These are phyloP conservation scores for Albatrellus sp. DNA, from an alignment of 1,284 basidiomycete species.

Conservation along the genomic window DNA sequence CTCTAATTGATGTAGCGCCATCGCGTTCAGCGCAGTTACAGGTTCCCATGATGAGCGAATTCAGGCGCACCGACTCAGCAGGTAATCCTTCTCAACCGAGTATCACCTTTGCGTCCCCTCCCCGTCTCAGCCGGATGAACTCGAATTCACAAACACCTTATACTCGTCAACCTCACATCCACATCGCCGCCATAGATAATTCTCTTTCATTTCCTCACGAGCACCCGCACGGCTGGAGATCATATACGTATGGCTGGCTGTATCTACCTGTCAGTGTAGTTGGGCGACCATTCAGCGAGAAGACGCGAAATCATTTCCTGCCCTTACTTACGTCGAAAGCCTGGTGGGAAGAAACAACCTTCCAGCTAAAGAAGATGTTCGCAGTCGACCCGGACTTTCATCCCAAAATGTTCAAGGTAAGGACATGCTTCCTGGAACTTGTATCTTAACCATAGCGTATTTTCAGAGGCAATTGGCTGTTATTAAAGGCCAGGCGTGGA, in stretches of 20 bases:
- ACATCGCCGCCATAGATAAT: conserved; percentile 88
- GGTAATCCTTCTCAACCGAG: conserved; percentile 25
- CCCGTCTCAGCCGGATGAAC: conserved; percentile 11
- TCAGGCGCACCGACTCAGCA: conserved; percentile 34
- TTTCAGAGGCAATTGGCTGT: conserved; percentile 73
- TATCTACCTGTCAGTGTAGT: conserved; percentile 81
- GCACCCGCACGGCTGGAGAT: conserved; percentile 82
- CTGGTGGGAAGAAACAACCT: conserved; percentile 88
- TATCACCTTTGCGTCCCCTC: conserved; percentile 19
- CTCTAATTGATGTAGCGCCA: conserved; percentile 67
- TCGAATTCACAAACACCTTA: conserved; percentile 18
- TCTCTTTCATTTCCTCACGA: conserved; percentile 85
- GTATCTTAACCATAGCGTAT: neutral
- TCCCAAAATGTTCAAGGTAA: conserved; percentile 71
- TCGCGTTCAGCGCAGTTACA: conserved; percentile 46
- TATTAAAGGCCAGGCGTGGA: conserved; percentile 87
- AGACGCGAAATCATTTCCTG: conserved; percentile 73
- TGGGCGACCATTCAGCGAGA: conserved; percentile 72
- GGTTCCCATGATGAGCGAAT: conserved; percentile 62
- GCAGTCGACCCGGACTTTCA: conserved; percentile 76
- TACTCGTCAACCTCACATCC: conserved; percentile 37
- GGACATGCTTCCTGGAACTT: conserved; percentile 11
- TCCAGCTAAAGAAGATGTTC: conserved; percentile 66
- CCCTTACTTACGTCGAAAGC: conserved; percentile 69
- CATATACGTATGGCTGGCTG: conserved; percentile 88